phyloP scores from a whole-genome alignment of 1,284 basidiomycete genomes.

The Macrocystidia cucumis region DNA sequence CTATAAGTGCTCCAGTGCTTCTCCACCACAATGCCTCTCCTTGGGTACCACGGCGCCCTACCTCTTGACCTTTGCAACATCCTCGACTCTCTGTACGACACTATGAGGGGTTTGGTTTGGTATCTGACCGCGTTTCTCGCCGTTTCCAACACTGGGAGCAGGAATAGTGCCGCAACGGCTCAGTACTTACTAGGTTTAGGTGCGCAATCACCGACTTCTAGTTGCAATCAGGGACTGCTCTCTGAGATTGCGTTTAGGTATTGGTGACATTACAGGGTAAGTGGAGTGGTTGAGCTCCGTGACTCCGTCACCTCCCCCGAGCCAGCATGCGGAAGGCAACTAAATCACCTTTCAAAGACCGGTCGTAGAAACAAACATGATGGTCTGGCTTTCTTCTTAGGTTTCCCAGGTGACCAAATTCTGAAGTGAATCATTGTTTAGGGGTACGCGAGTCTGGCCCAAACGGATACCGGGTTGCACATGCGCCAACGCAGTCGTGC shows the following conservation, averaged over 20 bases:
- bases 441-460: conserved; percentile 67
- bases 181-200: conserved; percentile 54
- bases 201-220: conserved; percentile 19
- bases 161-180: conserved; percentile 29
- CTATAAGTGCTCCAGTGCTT: no score
- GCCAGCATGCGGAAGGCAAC: not conserved
- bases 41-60: conserved; percentile 21
- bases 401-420: conserved; percentile 4
- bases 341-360: conserved; percentile 31
- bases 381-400: conserved; percentile 29
- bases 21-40: conserved; percentile 23
- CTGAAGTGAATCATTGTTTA: conserved; percentile 20
- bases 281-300: no score
- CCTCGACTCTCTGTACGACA: conserved; percentile 21
- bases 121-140: conserved; percentile 33
- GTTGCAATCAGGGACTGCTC: conserved; percentile 9
- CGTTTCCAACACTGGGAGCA: conserved; percentile 16
- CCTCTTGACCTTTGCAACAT: conserved; percentile 27
- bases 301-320: no score
- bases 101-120: conserved; percentile 28
- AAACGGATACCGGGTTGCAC: conserved; percentile 73
- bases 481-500: conserved; percentile 75
- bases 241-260: conserved; percentile 36
- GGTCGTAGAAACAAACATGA: conserved; percentile 73
- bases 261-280: conserved; percentile 74